Evolutionary conservation across 2,329 filamentous ascomycete genomes (phyloP).

Genomic region (Aspergillus sp.): DNA sequence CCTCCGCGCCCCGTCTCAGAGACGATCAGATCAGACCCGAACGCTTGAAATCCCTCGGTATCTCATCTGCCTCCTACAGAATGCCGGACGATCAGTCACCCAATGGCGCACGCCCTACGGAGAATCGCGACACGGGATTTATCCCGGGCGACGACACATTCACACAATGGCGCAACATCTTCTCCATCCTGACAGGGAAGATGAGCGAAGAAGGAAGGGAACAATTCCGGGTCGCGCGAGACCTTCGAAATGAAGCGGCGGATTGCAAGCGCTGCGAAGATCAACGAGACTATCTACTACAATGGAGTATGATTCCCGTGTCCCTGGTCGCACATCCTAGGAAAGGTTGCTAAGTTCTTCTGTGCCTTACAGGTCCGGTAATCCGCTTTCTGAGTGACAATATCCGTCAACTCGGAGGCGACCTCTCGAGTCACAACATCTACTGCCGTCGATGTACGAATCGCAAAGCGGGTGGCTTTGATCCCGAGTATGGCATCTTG

Average conservation of each 20-base stretch:
- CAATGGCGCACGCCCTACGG: constrained; percentile 17
- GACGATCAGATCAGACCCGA: neutral
- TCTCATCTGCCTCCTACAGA: constrained; percentile 6
- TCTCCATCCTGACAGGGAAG: constrained; percentile 72
- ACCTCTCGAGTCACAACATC: constrained; percentile 72
- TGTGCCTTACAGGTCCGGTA: constrained; percentile 58
- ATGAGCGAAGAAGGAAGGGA: constrained; percentile 68
- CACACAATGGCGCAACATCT: constrained; percentile 76
- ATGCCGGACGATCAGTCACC: constrained; percentile 33
- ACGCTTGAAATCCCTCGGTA: neutral
- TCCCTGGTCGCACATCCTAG: neutral
- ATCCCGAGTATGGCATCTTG: constrained; percentile 80
- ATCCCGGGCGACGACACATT: constrained; percentile 41
- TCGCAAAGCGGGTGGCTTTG: constrained; percentile 78
- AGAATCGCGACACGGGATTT: constrained; percentile 34
- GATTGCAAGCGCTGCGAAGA: constrained; percentile 82
- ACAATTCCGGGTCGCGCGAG: constrained; percentile 75
- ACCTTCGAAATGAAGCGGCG: constrained; percentile 69
- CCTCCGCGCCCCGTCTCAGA: neutral
- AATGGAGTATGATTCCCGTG: constrained; percentile 57
- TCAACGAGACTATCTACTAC: constrained; percentile 78
- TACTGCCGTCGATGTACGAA: constrained; percentile 76
- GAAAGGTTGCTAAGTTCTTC: constrained; percentile 6
- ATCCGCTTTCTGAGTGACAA: constrained; percentile 85
- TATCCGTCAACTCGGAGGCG: constrained; percentile 74